Conservation (phyloP, 192 early-diverging fungal genomes). For the Coemansia interrupta region DNA sequence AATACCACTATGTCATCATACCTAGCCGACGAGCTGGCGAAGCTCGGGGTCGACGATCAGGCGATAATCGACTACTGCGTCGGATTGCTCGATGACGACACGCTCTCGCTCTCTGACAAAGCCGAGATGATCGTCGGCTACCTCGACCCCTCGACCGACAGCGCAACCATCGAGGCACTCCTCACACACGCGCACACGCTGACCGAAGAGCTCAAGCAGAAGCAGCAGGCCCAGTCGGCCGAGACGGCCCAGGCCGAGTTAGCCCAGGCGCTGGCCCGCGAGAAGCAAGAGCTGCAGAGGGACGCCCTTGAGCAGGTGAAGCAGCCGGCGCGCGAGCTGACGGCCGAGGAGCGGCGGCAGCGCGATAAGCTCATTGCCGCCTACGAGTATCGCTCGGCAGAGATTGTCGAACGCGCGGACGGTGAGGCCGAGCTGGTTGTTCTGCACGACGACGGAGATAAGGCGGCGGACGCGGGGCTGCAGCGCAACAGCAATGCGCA, state of each 20-base stretch:
- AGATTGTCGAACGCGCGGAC: constrained; percentile 28
- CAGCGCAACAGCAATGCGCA: constrained; percentile 29
- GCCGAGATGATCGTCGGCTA: constrained; percentile 34
- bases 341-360: constrained; percentile 25
- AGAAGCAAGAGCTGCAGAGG: constrained; percentile 19
- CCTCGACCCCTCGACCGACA: constrained; percentile 16
- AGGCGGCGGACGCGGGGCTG: not conserved
- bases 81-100: constrained; percentile 25
- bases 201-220: not conserved
- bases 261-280: constrained; percentile 11
- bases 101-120: constrained; percentile 27
- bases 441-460: not conserved
- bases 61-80: constrained; percentile 43
- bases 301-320: constrained; percentile 7
- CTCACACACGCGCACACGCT: not conserved
- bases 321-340: constrained; percentile 5
- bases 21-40: constrained; percentile 14
- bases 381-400: constrained; percentile 6
- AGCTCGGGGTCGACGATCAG: constrained; percentile 35
- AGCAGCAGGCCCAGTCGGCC: constrained; percentile 3
- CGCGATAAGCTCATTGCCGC: constrained; percentile 21
- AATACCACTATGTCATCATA: constrained; percentile 20
- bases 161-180: too few species aligned
- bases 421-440: constrained; percentile 37
- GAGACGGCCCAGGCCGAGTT: constrained; percentile 4